Evolutionary conservation across 768 basidiomycete genomes (phyloP).

Genomic region (Russula sp.): DNA sequence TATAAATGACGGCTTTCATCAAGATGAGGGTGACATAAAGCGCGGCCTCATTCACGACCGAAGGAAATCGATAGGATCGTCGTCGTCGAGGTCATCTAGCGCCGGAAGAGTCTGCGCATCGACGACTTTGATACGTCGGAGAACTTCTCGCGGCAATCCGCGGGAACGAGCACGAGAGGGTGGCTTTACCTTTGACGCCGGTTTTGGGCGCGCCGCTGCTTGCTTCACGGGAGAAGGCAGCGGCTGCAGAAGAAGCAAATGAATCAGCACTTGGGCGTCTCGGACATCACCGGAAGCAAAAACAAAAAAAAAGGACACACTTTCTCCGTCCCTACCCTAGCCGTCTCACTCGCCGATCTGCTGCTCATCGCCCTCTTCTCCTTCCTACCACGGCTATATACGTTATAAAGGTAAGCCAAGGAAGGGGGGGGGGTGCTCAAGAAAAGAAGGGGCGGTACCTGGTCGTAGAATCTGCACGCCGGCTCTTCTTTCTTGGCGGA

Average conservation of each 20-base stretch:
- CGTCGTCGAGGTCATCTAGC: constrained; percentile 3
- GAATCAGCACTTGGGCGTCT: background rate
- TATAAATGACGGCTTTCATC: too few species aligned
- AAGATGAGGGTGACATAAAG: too few species aligned
- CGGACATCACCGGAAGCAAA: too few species aligned
- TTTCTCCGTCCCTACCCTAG: background rate
- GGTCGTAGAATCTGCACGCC: background rate
- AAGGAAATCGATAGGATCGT: constrained; percentile 18
- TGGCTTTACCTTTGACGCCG: background rate
- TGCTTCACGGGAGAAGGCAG: background rate
- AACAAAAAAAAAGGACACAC: background rate
- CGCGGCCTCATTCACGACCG: too few species aligned
- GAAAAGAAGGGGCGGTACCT: background rate
- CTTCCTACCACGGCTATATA: background rate
- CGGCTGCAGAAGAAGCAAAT: background rate
- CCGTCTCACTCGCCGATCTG: background rate
- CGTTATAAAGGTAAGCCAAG: too few species aligned
- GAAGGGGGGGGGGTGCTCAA: too few species aligned
- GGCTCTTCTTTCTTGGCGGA: constrained; percentile 2
- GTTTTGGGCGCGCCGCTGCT: background rate
- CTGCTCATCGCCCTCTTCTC: constrained; percentile 2
- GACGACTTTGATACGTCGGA: constrained; percentile 5
- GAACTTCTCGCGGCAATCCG: constrained; percentile 2
- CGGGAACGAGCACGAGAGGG: background rate
- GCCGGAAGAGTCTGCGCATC: background rate